phyloP scores from a whole-genome alignment of 495 filamentous ascomycete species.

The Penicillium egyptiacum region DNA sequence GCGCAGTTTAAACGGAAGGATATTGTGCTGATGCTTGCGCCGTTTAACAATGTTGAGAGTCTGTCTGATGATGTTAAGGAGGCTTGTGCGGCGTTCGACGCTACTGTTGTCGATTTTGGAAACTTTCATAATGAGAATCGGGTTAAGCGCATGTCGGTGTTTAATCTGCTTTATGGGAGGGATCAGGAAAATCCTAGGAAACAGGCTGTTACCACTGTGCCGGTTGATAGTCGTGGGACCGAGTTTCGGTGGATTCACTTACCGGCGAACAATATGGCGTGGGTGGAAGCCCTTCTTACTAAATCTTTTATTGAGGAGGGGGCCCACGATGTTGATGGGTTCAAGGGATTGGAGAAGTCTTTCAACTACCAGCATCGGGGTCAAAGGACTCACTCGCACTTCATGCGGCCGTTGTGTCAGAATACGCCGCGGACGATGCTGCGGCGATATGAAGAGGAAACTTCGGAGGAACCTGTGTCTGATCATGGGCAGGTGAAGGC shows the following conservation, averaged over 20 bases:
- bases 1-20: constrained; percentile 58
- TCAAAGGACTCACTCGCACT: constrained; percentile 60
- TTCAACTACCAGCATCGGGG: constrained; percentile 66
- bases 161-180: constrained; percentile 61
- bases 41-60: constrained; percentile 51
- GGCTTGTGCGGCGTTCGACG: constrained; percentile 62
- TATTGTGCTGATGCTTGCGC: constrained; percentile 57
- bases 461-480: constrained; percentile 31
- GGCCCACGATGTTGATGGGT: constrained; percentile 63
- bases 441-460: constrained; percentile 41
- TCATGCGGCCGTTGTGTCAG: constrained; percentile 65
- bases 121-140: constrained; percentile 64
- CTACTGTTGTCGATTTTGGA: constrained; percentile 68
- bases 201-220: constrained; percentile 53
- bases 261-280: constrained; percentile 61
- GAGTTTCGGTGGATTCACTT: constrained; percentile 71
- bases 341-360: constrained; percentile 64
- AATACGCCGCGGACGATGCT: constrained; percentile 50
- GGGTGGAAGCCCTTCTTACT: constrained; percentile 62
- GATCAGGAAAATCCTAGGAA: constrained; percentile 53
- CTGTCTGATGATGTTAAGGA: constrained; percentile 55
- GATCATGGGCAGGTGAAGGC: constrained; percentile 16
- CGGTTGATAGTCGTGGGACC: constrained; percentile 53
- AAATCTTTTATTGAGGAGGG: constrained; percentile 69
- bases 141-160: constrained; percentile 53